Conservation (phyloP, 495 filamentous ascomycete genomes). For the Penicillium tannophilum region DNA sequence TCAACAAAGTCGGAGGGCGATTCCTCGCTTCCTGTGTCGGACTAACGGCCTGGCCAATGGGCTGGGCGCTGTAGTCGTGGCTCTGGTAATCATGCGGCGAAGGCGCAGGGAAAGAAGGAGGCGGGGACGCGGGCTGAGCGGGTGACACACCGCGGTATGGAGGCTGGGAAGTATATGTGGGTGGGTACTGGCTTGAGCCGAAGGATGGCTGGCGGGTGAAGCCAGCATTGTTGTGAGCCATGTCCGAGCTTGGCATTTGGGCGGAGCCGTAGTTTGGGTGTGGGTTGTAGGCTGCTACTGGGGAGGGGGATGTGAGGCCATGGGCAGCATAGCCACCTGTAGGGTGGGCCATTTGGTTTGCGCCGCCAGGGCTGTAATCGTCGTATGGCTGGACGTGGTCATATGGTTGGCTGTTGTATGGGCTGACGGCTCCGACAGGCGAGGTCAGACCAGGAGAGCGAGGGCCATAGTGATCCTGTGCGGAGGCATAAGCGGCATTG, state of each 20-base stretch:
- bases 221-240: conserved; percentile 12
- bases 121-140: conserved; percentile 32
- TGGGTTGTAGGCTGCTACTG: conserved; percentile 31
- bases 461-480: conserved; percentile 19
- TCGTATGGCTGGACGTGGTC: conserved; percentile 25
- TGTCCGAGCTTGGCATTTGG: conserved; percentile 18
- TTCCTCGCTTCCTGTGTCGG: conserved; percentile 16
- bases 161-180: conserved; percentile 31
- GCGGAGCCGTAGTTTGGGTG: conserved; percentile 24
- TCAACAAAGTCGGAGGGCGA: conserved; percentile 47
- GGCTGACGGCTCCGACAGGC: conserved; percentile 18
- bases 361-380: conserved; percentile 17
- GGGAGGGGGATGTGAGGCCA: conserved; percentile 22
- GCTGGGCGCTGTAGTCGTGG: conserved; percentile 9
- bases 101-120: conserved; percentile 36
- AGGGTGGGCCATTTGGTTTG: conserved; percentile 6
- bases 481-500: conserved; percentile 5
- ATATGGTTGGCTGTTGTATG: conserved; percentile 26
- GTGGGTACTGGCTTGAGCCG: conserved; percentile 32
- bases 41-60: conserved; percentile 2
- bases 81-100: conserved; percentile 25
- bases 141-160: conserved; percentile 33
- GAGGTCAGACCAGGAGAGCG: conserved; percentile 29
- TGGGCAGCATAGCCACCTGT: conserved; percentile 18
- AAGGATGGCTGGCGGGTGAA: conserved; percentile 35